These are phyloP conservation scores for Aspergillus incahuasiensis DNA, from an alignment of 495 filamentous ascomycete genomes.

Conservation along the genomic window DNA sequence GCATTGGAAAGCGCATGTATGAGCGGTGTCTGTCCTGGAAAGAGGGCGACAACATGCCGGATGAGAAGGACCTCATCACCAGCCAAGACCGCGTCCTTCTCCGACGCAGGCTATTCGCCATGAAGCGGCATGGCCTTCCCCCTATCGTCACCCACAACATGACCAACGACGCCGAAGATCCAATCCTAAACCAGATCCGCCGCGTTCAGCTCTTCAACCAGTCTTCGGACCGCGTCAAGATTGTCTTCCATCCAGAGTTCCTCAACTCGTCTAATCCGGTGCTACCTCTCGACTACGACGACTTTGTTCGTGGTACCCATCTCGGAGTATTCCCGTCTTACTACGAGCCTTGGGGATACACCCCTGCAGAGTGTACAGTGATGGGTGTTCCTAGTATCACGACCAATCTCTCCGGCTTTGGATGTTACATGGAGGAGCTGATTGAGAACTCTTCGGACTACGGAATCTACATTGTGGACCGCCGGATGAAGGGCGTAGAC, in stretches of 20 bases:
- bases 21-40: slow-evolving; percentile 91
- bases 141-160: slow-evolving; percentile 99
- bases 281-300: slow-evolving; percentile 92
- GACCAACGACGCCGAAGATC: slow-evolving; percentile 88
- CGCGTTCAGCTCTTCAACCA: slow-evolving; percentile 97
- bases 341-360: slow-evolving; percentile 99
- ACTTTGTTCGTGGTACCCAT: slow-evolving; percentile 96
- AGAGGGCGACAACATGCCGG: slow-evolving; percentile 86
- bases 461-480: slow-evolving; percentile 98
- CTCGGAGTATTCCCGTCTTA: slow-evolving; percentile 94
- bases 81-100: slow-evolving; percentile 90
- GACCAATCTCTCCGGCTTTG: slow-evolving; percentile 95
- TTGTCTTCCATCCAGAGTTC: slow-evolving; percentile 98
- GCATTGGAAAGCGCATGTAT: slow-evolving; percentile 89
- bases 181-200: slow-evolving; percentile 92
- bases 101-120: slow-evolving; percentile 85
- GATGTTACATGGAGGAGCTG: slow-evolving; percentile 98
- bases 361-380: slow-evolving; percentile 95
- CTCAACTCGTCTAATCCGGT: slow-evolving; percentile 93
- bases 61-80: slow-evolving; percentile 90
- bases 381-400: slow-evolving; percentile 99
- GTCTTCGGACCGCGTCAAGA: slow-evolving; percentile 88
- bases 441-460: slow-evolving; percentile 98
- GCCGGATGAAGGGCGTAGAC: slow-evolving; percentile 91
- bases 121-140: slow-evolving; percentile 85